phyloP scores from a whole-genome alignment of 1,139 yeast genomes.

The Geotrichum armillariae region DNA sequence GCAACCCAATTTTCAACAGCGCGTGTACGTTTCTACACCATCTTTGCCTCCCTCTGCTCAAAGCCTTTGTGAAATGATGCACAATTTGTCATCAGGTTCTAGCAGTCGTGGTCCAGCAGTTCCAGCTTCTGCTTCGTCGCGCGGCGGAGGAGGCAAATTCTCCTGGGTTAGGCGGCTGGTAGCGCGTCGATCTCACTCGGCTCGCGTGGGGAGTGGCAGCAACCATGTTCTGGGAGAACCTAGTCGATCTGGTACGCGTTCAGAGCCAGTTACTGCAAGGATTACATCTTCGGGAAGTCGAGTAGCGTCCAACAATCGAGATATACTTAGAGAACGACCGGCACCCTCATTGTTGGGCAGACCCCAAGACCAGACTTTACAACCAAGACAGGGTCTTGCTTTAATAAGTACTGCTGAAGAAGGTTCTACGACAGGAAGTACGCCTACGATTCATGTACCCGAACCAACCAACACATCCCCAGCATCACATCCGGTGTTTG shows the following conservation, averaged over 20 bases:
- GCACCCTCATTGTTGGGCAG: neutral
- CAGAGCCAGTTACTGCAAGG: neutral
- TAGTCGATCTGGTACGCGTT: neutral
- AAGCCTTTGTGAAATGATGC: neutral
- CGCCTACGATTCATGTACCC: slow-evolving; percentile 6
- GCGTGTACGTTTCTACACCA: neutral
- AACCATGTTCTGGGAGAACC: neutral
- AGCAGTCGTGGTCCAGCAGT: neutral
- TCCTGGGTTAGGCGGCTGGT: slow-evolving; percentile 24
- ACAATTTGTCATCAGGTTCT: neutral
- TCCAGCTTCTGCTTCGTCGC: slow-evolving; percentile 4
- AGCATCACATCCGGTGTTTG: neutral
- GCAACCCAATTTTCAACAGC: neutral
- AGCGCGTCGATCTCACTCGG: slow-evolving; percentile 14
- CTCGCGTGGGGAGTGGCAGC: neutral
- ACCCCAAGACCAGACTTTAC: neutral
- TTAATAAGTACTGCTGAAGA: neutral
- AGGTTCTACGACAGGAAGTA: neutral
- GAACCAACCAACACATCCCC: neutral
- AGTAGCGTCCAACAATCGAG: neutral
- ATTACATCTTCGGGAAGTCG: neutral
- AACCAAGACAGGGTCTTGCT: neutral
- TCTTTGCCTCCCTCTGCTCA: neutral
- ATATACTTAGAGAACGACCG: neutral
- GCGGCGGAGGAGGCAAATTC: slow-evolving; percentile 20